A percentile compares a stretch with the other conserved stretches of the same genome.
Conservation (phyloP, 352 stramenopile genomes). For the Globisporangium nagaii region DNA sequence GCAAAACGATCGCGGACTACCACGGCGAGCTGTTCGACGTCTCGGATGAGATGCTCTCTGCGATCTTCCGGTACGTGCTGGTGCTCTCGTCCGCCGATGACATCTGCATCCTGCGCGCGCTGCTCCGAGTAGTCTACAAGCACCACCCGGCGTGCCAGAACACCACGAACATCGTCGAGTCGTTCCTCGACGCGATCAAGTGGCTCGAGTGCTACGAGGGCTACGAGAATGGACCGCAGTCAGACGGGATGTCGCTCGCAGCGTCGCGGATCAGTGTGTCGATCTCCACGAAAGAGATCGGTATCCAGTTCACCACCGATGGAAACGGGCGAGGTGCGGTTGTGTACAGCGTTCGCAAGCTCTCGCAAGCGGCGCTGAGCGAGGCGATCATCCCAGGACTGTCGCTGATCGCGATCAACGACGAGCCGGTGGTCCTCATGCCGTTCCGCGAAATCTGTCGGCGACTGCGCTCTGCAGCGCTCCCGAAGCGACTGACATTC, state of each 20-base stretch:
- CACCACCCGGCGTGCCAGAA: conserved; percentile 72
- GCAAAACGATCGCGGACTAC: conserved; percentile 37
- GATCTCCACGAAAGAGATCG: conserved; percentile 79
- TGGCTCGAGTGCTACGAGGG: conserved; percentile 68
- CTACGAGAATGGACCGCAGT: conserved; percentile 25
- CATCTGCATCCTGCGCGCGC: conserved; percentile 32
- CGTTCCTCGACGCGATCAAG: conserved; percentile 74
- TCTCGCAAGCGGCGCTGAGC: conserved; percentile 77
- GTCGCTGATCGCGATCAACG: conserved; percentile 79
- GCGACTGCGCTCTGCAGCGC: conserved; percentile 42
- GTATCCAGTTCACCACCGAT: conserved; percentile 80
- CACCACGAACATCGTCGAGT: conserved; percentile 41
- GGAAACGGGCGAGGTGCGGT: conserved; percentile 71
- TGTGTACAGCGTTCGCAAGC: conserved; percentile 70
- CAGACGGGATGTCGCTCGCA: conserved; percentile 39
- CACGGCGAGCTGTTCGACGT: conserved; percentile 59
- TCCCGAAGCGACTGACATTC: conserved; percentile 82
- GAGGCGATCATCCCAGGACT: conserved; percentile 59
- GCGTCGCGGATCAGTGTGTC: conserved; percentile 62
- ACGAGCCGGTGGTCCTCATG: conserved; percentile 75
- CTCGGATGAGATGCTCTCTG: conserved; percentile 47
- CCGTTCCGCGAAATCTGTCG: conserved; percentile 73
- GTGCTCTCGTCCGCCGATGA: conserved; percentile 61
- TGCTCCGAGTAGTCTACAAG: conserved; percentile 60
- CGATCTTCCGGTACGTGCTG: conserved; percentile 66